These are phyloP conservation scores for Stereum hirsutum DNA, from an alignment of 1,284 basidiomycete genomes.

Conservation along the genomic window DNA sequence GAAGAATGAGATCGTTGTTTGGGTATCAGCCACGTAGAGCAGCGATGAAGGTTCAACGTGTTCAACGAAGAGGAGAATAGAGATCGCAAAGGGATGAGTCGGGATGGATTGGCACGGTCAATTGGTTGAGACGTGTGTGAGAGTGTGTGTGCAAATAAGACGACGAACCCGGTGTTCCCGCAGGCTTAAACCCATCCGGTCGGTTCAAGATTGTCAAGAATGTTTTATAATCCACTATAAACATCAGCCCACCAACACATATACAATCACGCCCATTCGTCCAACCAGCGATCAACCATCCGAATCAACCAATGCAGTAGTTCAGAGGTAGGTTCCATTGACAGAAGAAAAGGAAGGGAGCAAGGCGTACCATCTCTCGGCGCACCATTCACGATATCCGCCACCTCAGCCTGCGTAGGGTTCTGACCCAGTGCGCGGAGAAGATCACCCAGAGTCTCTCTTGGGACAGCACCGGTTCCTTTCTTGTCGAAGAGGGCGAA, in stretches of 20 bases:
- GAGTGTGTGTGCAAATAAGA: not conserved
- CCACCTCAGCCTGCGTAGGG: conserved; percentile 94
- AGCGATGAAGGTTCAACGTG: too few species aligned
- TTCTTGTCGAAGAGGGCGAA: conserved; percentile 98
- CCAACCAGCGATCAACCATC: too few species aligned
- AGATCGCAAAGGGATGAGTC: too few species aligned
- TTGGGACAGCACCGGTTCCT: conserved; percentile 83
- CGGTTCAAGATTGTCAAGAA: conserved; percentile 91
- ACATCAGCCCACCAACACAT: conserved; percentile 1
- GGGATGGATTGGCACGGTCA: too few species aligned
- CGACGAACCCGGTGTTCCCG: conserved; percentile 76
- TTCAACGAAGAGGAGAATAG: too few species aligned
- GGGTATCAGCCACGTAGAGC: too few species aligned
- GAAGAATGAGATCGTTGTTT: too few species aligned
- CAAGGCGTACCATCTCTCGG: conserved; percentile 71
- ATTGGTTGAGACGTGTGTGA: too few species aligned
- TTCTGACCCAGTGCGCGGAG: conserved; percentile 95
- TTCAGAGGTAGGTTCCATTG: too few species aligned
- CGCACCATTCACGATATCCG: conserved; percentile 67
- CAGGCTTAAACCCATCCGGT: conserved; percentile 95
- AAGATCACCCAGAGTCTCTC: conserved; percentile 90
- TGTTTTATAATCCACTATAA: conserved; percentile 78
- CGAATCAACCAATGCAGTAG: too few species aligned
- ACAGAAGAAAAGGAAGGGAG: conserved; percentile 1
- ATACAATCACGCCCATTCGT: not conserved